Evolutionary conservation across 2,329 filamentous ascomycete species (phyloP).

Genomic region (Colletotrichum endophyticum): DNA sequence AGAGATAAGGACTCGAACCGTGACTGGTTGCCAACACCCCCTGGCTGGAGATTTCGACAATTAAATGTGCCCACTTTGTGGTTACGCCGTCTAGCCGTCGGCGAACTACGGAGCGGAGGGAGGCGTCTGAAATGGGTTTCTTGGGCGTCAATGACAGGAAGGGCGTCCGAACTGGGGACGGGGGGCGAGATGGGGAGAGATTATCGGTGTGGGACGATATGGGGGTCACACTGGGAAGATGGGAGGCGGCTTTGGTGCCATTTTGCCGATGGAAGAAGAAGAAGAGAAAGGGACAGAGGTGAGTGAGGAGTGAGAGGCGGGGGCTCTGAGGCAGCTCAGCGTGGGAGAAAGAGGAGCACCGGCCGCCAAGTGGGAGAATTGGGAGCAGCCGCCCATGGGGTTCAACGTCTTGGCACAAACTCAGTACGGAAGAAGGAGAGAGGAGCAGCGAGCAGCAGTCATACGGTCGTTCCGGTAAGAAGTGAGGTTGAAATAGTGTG

Average conservation of each 20-base stretch:
- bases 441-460: neutral
- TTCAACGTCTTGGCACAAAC: neutral
- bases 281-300: neutral
- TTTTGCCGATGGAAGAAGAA: neutral
- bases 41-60: neutral
- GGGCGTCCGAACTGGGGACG: neutral
- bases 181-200: neutral
- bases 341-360: neutral
- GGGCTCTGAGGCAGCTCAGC: neutral
- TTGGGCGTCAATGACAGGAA: neutral
- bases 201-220: neutral
- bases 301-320: neutral
- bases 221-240: neutral
- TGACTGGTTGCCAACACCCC: neutral
- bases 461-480: too few species aligned
- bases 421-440: neutral
- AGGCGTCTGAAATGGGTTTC: neutral
- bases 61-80: neutral
- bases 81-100: slow-evolving; percentile 6
- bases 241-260: too few species aligned
- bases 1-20: slow-evolving; percentile 12
- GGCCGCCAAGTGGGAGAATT: slow-evolving; percentile 2
- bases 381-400: neutral
- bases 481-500: neutral
- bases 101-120: neutral